These are phyloP conservation scores for Suillus lakei DNA, from an alignment of 768 basidiomycete genomes.

Conservation along the genomic window DNA sequence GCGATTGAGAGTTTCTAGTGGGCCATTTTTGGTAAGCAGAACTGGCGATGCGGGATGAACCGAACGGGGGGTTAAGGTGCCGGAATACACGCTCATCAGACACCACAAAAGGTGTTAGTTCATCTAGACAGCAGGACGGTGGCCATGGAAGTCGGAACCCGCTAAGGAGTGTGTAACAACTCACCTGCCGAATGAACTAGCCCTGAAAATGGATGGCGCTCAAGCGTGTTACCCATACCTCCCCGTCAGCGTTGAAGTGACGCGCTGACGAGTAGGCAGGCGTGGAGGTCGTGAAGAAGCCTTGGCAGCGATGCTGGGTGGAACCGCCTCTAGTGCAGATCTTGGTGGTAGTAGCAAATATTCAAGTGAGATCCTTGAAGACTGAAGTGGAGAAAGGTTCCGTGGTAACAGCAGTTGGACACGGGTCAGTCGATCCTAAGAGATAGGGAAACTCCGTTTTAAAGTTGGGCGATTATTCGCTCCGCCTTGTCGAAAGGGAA, in stretches of 20 bases:
- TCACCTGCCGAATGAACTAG: conserved; percentile 91
- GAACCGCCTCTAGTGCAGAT: conserved; percentile 84
- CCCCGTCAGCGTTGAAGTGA: conserved; percentile 74
- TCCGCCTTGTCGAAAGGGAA: conserved; percentile 77
- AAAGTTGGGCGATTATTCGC: conserved; percentile 65
- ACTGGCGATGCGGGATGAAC: conserved; percentile 76
- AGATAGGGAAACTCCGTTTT: conserved; percentile 77
- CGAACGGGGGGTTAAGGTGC: conserved; percentile 79
- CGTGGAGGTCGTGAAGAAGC: conserved; percentile 82
- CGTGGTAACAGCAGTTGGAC: conserved; percentile 87
- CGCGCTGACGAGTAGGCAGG: conserved; percentile 80
- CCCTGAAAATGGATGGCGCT: conserved; percentile 92
- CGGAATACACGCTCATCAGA: conserved; percentile 84
- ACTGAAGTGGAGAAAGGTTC: conserved; percentile 90
- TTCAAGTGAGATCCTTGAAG: conserved; percentile 86
- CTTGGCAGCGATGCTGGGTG: conserved; percentile 75
- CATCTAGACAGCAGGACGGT: conserved; percentile 89
- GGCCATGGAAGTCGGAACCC: conserved; percentile 87
- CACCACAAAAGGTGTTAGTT: conserved; percentile 87
- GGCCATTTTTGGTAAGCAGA: conserved; percentile 78
- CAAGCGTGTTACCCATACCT: conserved; percentile 86
- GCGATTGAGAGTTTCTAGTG: conserved; percentile 73
- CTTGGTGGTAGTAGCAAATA: conserved; percentile 91
- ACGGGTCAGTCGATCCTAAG: conserved; percentile 87
- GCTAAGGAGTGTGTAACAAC: conserved; percentile 89